Evolutionary conservation across 345 rosid genomes (phyloP).

Genomic region (Salix suchowensis): DNA sequence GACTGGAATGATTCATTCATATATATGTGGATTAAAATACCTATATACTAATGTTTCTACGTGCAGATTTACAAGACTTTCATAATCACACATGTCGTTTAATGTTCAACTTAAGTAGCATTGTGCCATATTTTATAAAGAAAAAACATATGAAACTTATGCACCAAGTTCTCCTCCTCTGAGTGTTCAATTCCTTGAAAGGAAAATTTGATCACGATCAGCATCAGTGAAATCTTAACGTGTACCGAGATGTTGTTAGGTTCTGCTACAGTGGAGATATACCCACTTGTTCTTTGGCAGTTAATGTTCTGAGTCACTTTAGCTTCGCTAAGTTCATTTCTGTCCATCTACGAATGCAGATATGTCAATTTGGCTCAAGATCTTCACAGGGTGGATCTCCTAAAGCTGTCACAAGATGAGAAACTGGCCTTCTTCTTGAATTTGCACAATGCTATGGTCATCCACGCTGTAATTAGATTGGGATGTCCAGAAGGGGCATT

Average conservation of each 20-base stretch:
- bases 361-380: constrained; percentile 61
- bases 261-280: neutral
- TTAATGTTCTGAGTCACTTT: neutral
- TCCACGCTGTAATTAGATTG: constrained; percentile 71
- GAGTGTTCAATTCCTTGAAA: too few relatives aligned
- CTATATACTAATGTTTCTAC: neutral
- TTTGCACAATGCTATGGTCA: constrained; percentile 85
- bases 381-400: constrained; percentile 68
- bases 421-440: constrained; percentile 76
- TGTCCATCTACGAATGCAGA: constrained; percentile 29
- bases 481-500: constrained; percentile 61
- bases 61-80: neutral
- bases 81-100: neutral
- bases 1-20: neutral
- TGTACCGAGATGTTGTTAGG: neutral
- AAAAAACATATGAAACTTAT: neutral
- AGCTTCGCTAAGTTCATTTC: neutral
- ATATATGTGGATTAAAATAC: neutral
- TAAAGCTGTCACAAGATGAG: constrained; percentile 47
- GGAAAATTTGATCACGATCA: too few relatives aligned
- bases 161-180: neutral
- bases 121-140: neutral
- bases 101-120: neutral
- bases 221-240: too few relatives aligned
- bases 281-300: neutral